These are phyloP conservation scores for Pleurotus djamor DNA, from an alignment of 768 basidiomycete species.

Conservation along the genomic window DNA sequence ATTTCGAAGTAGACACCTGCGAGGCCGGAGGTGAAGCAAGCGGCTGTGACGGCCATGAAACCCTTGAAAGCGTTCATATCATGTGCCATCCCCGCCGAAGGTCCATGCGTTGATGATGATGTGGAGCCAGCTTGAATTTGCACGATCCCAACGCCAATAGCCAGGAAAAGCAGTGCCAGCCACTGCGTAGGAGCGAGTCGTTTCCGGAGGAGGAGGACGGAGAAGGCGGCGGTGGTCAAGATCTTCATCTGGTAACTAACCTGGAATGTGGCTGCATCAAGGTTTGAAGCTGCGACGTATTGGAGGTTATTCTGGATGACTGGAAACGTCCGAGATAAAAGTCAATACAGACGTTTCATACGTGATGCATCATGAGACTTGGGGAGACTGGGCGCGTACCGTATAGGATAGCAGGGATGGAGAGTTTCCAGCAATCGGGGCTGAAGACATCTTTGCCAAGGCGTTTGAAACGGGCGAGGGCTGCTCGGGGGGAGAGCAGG, in stretches of 20 bases:
- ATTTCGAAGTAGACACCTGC: slow-evolving; percentile 99
- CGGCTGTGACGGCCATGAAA: slow-evolving; percentile 84
- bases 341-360: background rate
- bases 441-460: slow-evolving; percentile 76
- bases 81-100: slow-evolving; percentile 26
- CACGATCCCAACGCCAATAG: slow-evolving; percentile 86
- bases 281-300: slow-evolving; percentile 90
- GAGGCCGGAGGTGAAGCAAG: slow-evolving; percentile 94
- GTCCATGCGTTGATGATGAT: slow-evolving; percentile 11
- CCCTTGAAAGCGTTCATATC: slow-evolving; percentile 83
- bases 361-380: background rate
- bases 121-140: slow-evolving; percentile 64
- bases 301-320: slow-evolving; percentile 96
- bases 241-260: slow-evolving; percentile 98
- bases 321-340: slow-evolving; percentile 17
- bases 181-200: slow-evolving; percentile 75
- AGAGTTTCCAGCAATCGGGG: slow-evolving; percentile 94
- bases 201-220: slow-evolving; percentile 78
- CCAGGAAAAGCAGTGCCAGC: slow-evolving; percentile 81
- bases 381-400: slow-evolving; percentile 31
- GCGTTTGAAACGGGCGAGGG: slow-evolving; percentile 46
- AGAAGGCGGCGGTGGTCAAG: slow-evolving; percentile 89
- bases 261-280: slow-evolving; percentile 95
- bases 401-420: slow-evolving; percentile 95
- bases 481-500: slow-evolving; percentile 23